Percentiles rank a stretch among this genome's conserved stretches.
Conservation (phyloP, 2,329 filamentous ascomycete genomes). For the Ilyonectria robusta region DNA sequence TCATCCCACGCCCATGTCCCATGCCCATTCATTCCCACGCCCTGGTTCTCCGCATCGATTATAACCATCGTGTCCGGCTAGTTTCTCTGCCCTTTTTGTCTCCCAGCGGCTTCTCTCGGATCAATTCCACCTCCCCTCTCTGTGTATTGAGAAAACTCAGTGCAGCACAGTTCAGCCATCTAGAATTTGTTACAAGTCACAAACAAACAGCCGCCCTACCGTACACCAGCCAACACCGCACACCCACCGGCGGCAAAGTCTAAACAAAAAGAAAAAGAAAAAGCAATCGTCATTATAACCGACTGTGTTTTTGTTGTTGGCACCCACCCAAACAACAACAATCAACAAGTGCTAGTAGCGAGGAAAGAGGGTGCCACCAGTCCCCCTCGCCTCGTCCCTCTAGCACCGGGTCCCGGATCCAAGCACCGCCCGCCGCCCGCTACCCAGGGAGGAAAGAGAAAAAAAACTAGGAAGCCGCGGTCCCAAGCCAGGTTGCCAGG, state of each 20-base stretch:
- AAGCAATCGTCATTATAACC: background rate
- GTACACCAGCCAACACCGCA: constrained; percentile 28
- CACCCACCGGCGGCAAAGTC: constrained; percentile 6
- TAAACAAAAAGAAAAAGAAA: constrained; percentile 18
- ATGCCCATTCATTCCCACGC: constrained; percentile 33
- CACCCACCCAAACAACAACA: constrained; percentile 10
- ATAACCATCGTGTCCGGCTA: constrained; percentile 41
- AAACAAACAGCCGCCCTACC: constrained; percentile 7
- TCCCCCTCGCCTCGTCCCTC: background rate
- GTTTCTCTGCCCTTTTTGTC: constrained; percentile 22
- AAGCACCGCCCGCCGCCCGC: constrained; percentile 19
- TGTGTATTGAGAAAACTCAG: background rate
- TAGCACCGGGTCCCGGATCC: constrained; percentile 14
- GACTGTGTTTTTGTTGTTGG: constrained; percentile 11
- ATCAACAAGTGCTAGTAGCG: constrained; percentile 11
- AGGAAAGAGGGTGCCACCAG: constrained; percentile 4
- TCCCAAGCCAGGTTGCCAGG: constrained; percentile 16
- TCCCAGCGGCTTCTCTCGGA: constrained; percentile 22
- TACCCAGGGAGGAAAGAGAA: background rate
- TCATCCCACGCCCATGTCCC: constrained; percentile 30
- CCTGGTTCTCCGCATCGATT: constrained; percentile 39
- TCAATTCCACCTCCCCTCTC: constrained; percentile 5
- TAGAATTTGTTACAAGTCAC: constrained; percentile 11
- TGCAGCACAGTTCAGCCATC: background rate
- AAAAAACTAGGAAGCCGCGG: constrained; percentile 28